A percentile compares a stretch with the other conserved stretches of the same genome.
Evolutionary conservation across 805 yeast species (phyloP).

Genomic region (Saturnispora diversa): DNA sequence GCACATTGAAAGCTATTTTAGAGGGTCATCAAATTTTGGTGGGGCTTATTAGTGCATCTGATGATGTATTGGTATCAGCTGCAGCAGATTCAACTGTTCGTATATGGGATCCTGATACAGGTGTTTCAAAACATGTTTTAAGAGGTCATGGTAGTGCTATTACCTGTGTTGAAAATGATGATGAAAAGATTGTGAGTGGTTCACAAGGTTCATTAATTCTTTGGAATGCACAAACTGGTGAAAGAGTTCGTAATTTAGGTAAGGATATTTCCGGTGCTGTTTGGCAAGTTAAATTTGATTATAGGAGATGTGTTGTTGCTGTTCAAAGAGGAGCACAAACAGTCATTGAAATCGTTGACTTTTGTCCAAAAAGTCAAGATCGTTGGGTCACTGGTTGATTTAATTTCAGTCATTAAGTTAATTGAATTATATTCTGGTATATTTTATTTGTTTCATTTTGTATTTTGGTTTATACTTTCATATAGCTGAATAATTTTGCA

Average conservation of each 20-base stretch:
- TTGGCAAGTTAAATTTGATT: slow-evolving; percentile 91
- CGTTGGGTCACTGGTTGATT: slow-evolving; percentile 3
- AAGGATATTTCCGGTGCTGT: slow-evolving; percentile 73
- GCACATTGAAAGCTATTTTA: slow-evolving; percentile 57
- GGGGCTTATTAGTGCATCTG: slow-evolving; percentile 73
- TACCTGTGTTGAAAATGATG: slow-evolving; percentile 88
- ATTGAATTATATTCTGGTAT: too few species aligned
- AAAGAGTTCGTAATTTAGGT: slow-evolving; percentile 63
- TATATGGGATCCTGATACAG: slow-evolving; percentile 85
- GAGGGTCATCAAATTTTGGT: slow-evolving; percentile 89
- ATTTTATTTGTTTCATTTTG: too few species aligned
- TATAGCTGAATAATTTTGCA: too few species aligned
- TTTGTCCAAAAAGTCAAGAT: slow-evolving; percentile 35
- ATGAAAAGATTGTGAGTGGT: slow-evolving; percentile 78
- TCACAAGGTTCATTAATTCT: slow-evolving; percentile 79
- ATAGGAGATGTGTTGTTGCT: slow-evolving; percentile 82
- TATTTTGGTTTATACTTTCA: too few species aligned
- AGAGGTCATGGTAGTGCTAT: slow-evolving; percentile 83
- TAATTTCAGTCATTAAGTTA: too few species aligned
- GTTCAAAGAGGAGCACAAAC: slow-evolving; percentile 65
- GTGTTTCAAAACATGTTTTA: slow-evolving; percentile 55
- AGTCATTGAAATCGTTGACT: slow-evolving; percentile 77
- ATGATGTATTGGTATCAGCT: slow-evolving; percentile 76
- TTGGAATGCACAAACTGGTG: slow-evolving; percentile 79
- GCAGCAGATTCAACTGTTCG: slow-evolving; percentile 92